phyloP scores from a whole-genome alignment of 2,329 filamentous ascomycete genomes.

The Claviceps pusilla region DNA sequence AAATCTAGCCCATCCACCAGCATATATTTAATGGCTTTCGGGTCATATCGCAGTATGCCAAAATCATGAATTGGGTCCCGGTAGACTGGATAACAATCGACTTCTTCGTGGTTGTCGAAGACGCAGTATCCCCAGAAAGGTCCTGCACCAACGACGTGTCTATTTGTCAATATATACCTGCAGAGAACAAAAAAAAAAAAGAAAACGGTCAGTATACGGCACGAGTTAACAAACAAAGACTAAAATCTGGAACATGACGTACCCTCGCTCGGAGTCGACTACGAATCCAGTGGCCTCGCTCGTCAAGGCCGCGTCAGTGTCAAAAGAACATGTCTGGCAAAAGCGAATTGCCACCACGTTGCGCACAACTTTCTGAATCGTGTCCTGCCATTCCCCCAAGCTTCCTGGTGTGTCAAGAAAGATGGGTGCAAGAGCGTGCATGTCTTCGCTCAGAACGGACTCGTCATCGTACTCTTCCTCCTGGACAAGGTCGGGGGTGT shows the following conservation, averaged over 20 bases:
- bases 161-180: slow-evolving; percentile 69
- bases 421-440: slow-evolving; percentile 19
- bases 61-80: slow-evolving; percentile 98
- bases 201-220: neutral
- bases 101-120: slow-evolving; percentile 96
- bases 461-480: slow-evolving; percentile 24
- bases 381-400: slow-evolving; percentile 72
- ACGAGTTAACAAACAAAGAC: neutral
- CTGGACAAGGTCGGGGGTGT: slow-evolving; percentile 29
- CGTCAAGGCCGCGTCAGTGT: slow-evolving; percentile 85
- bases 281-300: slow-evolving; percentile 97
- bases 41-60: slow-evolving; percentile 90
- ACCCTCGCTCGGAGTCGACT: slow-evolving; percentile 82
- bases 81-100: slow-evolving; percentile 91
- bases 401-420: slow-evolving; percentile 24
- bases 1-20: slow-evolving; percentile 65
- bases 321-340: slow-evolving; percentile 93
- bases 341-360: slow-evolving; percentile 98
- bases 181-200: neutral
- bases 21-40: slow-evolving; percentile 95
- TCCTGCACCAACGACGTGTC: slow-evolving; percentile 86
- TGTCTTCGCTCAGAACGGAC: slow-evolving; percentile 27
- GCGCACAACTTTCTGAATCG: slow-evolving; percentile 83
- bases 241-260: slow-evolving; percentile 20
- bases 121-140: slow-evolving; percentile 98